A percentile compares a stretch with the other conserved stretches of the same genome.
These are phyloP conservation scores for Auriscalpium orientale DNA, from an alignment of 768 basidiomycete species.

Conservation along the genomic window DNA sequence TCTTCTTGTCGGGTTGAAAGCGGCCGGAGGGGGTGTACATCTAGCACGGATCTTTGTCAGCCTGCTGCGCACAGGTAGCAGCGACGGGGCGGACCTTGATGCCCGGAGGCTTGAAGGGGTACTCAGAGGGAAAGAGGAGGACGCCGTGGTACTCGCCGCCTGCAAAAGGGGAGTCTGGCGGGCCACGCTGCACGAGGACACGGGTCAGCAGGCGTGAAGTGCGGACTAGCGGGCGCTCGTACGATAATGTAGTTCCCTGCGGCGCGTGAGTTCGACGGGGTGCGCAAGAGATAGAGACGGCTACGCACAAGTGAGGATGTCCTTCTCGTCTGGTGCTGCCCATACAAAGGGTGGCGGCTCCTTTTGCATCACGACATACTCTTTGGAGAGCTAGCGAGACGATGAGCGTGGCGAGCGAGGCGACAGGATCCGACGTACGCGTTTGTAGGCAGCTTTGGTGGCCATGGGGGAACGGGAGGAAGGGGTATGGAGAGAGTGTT, in stretches of 20 bases:
- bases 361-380: constrained; percentile 87
- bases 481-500: not conserved
- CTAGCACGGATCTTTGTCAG: constrained; percentile 30
- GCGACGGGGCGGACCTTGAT: constrained; percentile 62
- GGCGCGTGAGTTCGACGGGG: constrained; percentile 2
- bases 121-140: constrained; percentile 88
- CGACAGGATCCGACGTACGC: constrained; percentile 37
- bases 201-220: not conserved
- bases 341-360: constrained; percentile 94
- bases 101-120: constrained; percentile 94
- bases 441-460: constrained; percentile 80
- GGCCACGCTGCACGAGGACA: constrained; percentile 61
- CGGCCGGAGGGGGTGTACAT: constrained; percentile 89
- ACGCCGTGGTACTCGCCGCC: constrained; percentile 95
- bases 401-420: not conserved
- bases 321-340: constrained; percentile 96
- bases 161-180: constrained; percentile 83
- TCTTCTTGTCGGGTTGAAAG: constrained; percentile 89
- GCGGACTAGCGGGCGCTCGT: constrained; percentile 18
- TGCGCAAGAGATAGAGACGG: not conserved
- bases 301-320: constrained; percentile 84
- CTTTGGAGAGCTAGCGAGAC: constrained; percentile 61
- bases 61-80: not conserved
- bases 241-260: constrained; percentile 95
- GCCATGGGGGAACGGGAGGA: constrained; percentile 45